phyloP scores from a whole-genome alignment of 148 eudicot genomes.

The Salicornia ramosissima region DNA sequence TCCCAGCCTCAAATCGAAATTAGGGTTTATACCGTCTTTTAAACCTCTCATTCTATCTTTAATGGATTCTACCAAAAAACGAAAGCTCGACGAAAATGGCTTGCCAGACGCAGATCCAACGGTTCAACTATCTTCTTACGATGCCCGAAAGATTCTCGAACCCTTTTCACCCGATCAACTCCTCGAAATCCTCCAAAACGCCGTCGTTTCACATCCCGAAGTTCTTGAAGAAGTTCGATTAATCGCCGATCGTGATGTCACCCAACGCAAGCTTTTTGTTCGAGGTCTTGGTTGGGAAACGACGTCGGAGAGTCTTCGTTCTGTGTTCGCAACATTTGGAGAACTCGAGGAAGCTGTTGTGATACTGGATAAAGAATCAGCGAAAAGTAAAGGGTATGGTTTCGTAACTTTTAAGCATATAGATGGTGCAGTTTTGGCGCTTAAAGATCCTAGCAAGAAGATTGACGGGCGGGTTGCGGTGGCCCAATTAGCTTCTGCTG shows the following conservation, averaged over 20 bases:
- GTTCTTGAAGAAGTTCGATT: constrained; percentile 56
- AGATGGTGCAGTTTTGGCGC: constrained; percentile 60
- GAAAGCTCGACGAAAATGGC: constrained; percentile 75
- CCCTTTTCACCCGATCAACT: constrained; percentile 61
- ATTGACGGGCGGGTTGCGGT: constrained; percentile 73
- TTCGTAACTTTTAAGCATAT: constrained; percentile 60
- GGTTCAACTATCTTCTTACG: constrained; percentile 37
- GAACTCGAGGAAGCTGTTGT: constrained; percentile 72
- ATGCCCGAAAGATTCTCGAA: constrained; percentile 53
- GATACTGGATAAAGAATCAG: constrained; percentile 56
- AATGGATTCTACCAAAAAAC: constrained; percentile 71
- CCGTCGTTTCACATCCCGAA: constrained; percentile 46
- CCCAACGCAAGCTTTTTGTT: constrained; percentile 64
- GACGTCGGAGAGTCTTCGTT: constrained; percentile 48
- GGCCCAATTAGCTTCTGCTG: constrained; percentile 49
- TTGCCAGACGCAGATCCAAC: constrained; percentile 15
- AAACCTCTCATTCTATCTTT: neutral
- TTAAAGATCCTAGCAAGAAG: constrained; percentile 69
- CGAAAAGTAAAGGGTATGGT: constrained; percentile 64
- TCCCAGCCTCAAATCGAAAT: neutral
- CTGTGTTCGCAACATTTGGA: constrained; percentile 42
- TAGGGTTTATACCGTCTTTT: constrained; percentile 12
- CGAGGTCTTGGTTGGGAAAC: constrained; percentile 83
- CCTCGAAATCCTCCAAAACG: constrained; percentile 44
- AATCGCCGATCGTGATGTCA: constrained; percentile 55